Evolutionary conservation across 768 basidiomycete genomes (phyloP), one percentile per base, ranked within the genome.

Genomic region (Agaricus sinodeliciosus): DNA sequence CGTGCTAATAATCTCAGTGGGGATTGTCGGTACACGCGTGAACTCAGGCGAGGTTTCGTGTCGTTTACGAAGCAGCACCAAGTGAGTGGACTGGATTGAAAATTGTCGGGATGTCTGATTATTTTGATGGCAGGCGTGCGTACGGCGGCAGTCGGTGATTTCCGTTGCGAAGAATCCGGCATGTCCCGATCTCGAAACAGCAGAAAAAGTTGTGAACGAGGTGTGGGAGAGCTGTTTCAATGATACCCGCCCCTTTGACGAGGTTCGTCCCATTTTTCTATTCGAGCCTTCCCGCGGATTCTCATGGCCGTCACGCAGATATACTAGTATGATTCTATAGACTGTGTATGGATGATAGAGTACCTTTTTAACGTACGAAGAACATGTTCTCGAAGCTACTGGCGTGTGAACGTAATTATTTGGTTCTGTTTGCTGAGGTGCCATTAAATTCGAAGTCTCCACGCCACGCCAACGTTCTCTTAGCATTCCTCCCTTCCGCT

Each of bases 201-300:
- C 94, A 11, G 92, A 94, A 65, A 78, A 79, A 53, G 93, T 84
- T 0, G 94, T 98, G 43, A 96, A 97, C 59, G 90, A 96, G 65
- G 95, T 95, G 31, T 99, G 90, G 88, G 93, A 93, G 62, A 93
- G 90, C 59, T 99, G 95, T 67, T 94, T 90, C 69, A 85, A 79
- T 35, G 96, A 98, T 65, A 97, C 94, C 5, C 72, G 95, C 57
- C 95, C 96, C 8, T 99, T 97, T 66, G 96, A 99, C 66, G 94
- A 98, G 85, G 92, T 91, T 60, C 22, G 45, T 35, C 57, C 4
- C 31, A 22, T 22, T 22, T n/a, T 28, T 40, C 22, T 42, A 27
- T 34, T 13, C 31, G 19, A 22, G 4, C 5, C 42, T 43, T 18
- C 31, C 11, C 7, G 8, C 31, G 31, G 31, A 3, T 31, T 31